Conservation (phyloP, 768 basidiomycete genomes). For the Cubamyces lactineus region DNA sequence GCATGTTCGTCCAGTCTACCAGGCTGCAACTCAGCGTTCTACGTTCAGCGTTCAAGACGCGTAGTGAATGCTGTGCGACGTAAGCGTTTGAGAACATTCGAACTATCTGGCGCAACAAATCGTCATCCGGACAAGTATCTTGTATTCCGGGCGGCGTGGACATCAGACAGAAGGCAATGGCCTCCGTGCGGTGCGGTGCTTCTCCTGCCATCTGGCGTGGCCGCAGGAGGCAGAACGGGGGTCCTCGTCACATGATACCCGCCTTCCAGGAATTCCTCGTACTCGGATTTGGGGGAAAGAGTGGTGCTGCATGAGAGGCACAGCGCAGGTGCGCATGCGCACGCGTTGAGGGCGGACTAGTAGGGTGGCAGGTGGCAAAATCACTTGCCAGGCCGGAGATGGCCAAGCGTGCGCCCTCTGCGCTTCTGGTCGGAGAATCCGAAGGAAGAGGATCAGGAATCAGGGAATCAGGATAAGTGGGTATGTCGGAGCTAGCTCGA, state of each 20-base stretch:
- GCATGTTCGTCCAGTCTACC: background rate
- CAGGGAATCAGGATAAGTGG: slow-evolving; percentile 4
- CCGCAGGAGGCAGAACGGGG: background rate
- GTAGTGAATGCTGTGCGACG: slow-evolving; percentile 19
- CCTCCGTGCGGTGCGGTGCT: slow-evolving; percentile 3
- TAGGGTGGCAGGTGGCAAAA: slow-evolving; percentile 8
- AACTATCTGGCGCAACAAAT: slow-evolving; percentile 3
- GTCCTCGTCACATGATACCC: slow-evolving; percentile 7
- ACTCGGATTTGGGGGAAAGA: slow-evolving; percentile 2
- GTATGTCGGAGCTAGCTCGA: no score
- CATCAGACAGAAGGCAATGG: background rate
- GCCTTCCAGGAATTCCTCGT: slow-evolving; percentile 1
- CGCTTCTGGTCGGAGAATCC: slow-evolving; percentile 18
- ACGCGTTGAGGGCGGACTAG: background rate
- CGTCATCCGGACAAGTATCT: slow-evolving; percentile 7
- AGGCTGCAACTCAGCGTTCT: background rate
- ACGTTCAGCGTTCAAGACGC: background rate
- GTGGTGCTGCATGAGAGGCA: background rate
- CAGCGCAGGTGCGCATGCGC: background rate
- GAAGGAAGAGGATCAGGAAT: background rate
- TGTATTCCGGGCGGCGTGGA: no score
- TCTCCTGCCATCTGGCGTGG: slow-evolving; percentile 10
- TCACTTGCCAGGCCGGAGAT: slow-evolving; percentile 9
- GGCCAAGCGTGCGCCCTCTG: slow-evolving; percentile 6
- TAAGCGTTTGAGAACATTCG: slow-evolving; percentile 7